Evolutionary conservation across 1,284 basidiomycete genomes (phyloP).

Genomic region (Apiotrichum laibachii): DNA sequence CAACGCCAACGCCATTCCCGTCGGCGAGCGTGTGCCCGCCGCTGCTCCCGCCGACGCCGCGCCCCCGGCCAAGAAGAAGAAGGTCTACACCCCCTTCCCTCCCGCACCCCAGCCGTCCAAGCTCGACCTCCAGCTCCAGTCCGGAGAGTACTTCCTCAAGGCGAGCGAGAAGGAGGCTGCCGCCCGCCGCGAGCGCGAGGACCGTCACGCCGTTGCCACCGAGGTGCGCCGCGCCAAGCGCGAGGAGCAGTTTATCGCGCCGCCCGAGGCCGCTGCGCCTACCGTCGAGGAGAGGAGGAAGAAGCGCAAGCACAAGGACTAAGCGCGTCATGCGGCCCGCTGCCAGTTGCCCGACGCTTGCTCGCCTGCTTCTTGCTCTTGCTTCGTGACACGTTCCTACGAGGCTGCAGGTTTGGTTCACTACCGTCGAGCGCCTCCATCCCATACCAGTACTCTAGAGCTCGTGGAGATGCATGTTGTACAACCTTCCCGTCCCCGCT

Average conservation of each 20-base stretch:
- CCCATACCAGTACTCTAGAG: conserved; percentile 1
- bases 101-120: conserved; percentile 91
- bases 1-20: conserved; percentile 23
- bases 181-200: conserved; percentile 42
- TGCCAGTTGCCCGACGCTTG: not conserved
- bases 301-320: conserved; percentile 52
- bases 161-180: conserved; percentile 55
- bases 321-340: not conserved
- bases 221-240: conserved; percentile 69
- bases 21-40: conserved; percentile 16
- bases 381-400: not conserved
- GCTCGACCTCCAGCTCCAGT: conserved; percentile 91
- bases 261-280: conserved; percentile 65
- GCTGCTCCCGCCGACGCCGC: conserved; percentile 18
- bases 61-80: conserved; percentile 63
- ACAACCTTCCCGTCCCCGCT: conserved; percentile 9
- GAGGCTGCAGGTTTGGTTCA: not conserved
- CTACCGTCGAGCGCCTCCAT: not conserved
- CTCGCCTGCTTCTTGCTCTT: conserved; percentile 1
- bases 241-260: conserved; percentile 79
- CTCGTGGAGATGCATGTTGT: conserved; percentile 25
- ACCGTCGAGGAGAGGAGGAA: conserved; percentile 75
- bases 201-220: conserved; percentile 70
- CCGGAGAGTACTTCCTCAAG: conserved; percentile 97
- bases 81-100: conserved; percentile 98